These are phyloP conservation scores for Capronia coronata DNA, from an alignment of 2,329 filamentous ascomycete species.

Conservation along the genomic window DNA sequence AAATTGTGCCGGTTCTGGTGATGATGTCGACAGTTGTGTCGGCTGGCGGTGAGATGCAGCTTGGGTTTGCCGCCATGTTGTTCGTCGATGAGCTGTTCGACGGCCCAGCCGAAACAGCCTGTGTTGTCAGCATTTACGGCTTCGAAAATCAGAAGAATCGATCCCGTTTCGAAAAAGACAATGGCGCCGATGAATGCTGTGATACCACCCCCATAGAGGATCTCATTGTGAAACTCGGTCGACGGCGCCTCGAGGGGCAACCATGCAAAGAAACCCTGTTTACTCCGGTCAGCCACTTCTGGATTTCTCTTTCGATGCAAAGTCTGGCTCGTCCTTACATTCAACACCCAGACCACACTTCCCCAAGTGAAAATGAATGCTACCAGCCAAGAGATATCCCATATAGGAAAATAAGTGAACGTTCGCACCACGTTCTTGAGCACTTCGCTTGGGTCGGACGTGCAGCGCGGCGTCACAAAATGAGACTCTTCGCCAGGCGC, in stretches of 20 bases:
- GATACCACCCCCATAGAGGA: constrained; percentile 51
- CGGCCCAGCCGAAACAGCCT: constrained; percentile 63
- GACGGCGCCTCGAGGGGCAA: constrained; percentile 51
- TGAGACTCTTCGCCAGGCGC: constrained; percentile 26
- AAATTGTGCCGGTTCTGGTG: constrained; percentile 31
- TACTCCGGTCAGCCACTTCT: neutral
- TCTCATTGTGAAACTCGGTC: constrained; percentile 40
- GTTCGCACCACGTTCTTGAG: constrained; percentile 42
- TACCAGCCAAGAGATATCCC: constrained; percentile 53
- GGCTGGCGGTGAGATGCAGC: constrained; percentile 11
- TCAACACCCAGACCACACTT: constrained; percentile 51
- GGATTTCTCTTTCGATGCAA: neutral
- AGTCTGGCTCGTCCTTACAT: constrained; percentile 6
- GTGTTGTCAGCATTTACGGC: constrained; percentile 61
- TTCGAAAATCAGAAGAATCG: constrained; percentile 58
- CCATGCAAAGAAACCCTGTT: constrained; percentile 47
- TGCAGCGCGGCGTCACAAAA: constrained; percentile 33
- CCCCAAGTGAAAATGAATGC: constrained; percentile 50
- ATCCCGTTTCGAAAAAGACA: constrained; percentile 62
- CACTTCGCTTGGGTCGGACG: constrained; percentile 32
- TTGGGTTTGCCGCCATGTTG: constrained; percentile 13
- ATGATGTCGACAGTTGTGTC: constrained; percentile 18
- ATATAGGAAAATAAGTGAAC: constrained; percentile 47
- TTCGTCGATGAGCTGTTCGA: constrained; percentile 47
- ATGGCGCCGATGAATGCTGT: constrained; percentile 62